phyloP scores from a whole-genome alignment of 148 eudicot genomes.

The Fallopia convolvulus region DNA sequence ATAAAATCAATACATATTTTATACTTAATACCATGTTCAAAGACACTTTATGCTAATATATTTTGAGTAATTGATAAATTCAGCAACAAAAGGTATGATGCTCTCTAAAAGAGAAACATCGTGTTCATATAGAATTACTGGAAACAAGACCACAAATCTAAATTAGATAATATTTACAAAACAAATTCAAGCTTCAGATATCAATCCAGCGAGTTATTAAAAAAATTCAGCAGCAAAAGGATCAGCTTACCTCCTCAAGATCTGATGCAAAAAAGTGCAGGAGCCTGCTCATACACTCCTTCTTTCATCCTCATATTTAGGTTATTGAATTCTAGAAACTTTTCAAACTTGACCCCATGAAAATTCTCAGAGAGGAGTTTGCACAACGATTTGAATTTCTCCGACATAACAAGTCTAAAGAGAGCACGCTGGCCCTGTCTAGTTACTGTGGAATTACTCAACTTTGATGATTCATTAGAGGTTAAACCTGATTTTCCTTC shows the following conservation, averaged over 20 bases:
- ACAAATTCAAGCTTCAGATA: not conserved
- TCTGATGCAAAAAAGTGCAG: conserved; percentile 59
- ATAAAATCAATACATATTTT: not conserved
- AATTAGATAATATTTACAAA: not conserved
- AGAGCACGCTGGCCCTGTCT: conserved; percentile 46
- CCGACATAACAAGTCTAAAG: no score
- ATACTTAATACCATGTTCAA: no score
- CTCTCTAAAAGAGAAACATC: not conserved
- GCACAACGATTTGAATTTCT: conserved; percentile 60
- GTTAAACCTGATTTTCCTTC: conserved; percentile 20
- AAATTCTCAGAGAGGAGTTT: conserved; percentile 54
- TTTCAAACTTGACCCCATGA: conserved; percentile 50
- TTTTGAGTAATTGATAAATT: not conserved
- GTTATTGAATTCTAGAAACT: conserved; percentile 39
- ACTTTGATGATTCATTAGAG: conserved; percentile 38
- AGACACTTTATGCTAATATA: not conserved
- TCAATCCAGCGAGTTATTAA: no score
- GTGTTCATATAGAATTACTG: not conserved
- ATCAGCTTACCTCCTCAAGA: conserved; percentile 63
- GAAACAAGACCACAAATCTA: not conserved
- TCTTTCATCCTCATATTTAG: conserved; percentile 57
- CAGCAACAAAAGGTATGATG: not conserved
- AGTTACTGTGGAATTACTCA: conserved; percentile 27
- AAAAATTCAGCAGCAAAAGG: no score
- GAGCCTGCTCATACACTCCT: conserved; percentile 60